Percentiles rank a stretch among this genome's conserved stretches.
Evolutionary conservation across 2,329 filamentous ascomycete species (phyloP).

Genomic region (Lecanicillium sp.): DNA sequence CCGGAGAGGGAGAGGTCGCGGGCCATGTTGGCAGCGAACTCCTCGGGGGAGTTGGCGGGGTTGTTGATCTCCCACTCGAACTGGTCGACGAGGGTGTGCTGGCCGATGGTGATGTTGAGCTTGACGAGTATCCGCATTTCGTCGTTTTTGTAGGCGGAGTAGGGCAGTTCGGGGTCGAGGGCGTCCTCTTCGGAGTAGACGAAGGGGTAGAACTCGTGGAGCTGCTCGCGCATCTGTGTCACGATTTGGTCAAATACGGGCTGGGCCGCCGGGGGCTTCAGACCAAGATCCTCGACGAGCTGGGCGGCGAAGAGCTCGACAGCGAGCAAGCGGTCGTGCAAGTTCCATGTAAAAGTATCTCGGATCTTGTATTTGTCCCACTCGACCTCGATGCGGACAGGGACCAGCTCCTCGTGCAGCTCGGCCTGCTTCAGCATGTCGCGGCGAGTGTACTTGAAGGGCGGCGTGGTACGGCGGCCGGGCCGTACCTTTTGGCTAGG

Average conservation of each 20-base stretch:
- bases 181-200: constrained; percentile 85
- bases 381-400: constrained; percentile 86
- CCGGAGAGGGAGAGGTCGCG: constrained; percentile 85
- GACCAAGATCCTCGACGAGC: constrained; percentile 83
- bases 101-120: constrained; percentile 94
- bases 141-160: constrained; percentile 94
- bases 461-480: constrained; percentile 67
- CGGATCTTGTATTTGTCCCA: constrained; percentile 92
- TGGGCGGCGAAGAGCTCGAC: constrained; percentile 81
- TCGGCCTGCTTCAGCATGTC: constrained; percentile 83
- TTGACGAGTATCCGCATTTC: constrained; percentile 97
- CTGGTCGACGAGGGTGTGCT: constrained; percentile 89
- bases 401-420: constrained; percentile 84
- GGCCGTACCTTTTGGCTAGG: constrained; percentile 69
- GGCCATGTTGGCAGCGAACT: constrained; percentile 86
- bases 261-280: constrained; percentile 64
- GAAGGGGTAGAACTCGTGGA: constrained; percentile 89
- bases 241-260: constrained; percentile 56
- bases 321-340: constrained; percentile 79
- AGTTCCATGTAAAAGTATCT: constrained; percentile 98
- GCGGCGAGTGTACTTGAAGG: constrained; percentile 68
- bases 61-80: constrained; percentile 99
- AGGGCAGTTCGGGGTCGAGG: constrained; percentile 82
- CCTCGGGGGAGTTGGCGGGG: constrained; percentile 85
- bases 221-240: constrained; percentile 76